Conservation (phyloP, 805 yeast species). For the Ogataea philodendri region DNA sequence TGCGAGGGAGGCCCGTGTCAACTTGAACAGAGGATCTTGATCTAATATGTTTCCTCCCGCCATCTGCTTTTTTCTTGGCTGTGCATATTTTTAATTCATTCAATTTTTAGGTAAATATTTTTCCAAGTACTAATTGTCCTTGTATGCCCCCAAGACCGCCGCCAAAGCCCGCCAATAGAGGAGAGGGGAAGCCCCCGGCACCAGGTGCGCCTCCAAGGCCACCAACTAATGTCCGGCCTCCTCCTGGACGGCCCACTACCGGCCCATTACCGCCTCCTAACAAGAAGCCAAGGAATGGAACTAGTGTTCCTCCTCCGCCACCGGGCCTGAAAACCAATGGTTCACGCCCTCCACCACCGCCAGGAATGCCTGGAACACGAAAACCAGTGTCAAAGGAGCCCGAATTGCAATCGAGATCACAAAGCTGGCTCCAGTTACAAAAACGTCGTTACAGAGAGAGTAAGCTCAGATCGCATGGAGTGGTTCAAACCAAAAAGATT, state of each 20-base stretch:
- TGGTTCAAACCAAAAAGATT: slow-evolving; percentile 58
- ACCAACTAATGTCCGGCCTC: slow-evolving; percentile 15
- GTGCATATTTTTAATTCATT: slow-evolving; percentile 3
- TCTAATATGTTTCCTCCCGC: too few species aligned
- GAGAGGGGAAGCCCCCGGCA: neutral
- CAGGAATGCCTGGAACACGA: slow-evolving; percentile 9
- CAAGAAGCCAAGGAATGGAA: slow-evolving; percentile 18
- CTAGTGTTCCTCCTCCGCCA: slow-evolving; percentile 38
- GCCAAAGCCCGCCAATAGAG: slow-evolving; percentile 7
- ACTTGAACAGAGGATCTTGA: slow-evolving; percentile 35
- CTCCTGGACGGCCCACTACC: slow-evolving; percentile 1
- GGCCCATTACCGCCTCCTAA: slow-evolving; percentile 19
- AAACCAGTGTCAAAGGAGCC: slow-evolving; percentile 11
- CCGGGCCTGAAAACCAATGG: slow-evolving; percentile 13
- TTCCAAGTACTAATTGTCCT: slow-evolving; percentile 2
- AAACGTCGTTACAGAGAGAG: slow-evolving; percentile 50
- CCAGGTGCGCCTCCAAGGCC: slow-evolving; percentile 4
- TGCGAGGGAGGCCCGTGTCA: slow-evolving; percentile 70
- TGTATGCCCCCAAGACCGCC: slow-evolving; percentile 19
- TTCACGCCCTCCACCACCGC: slow-evolving; percentile 32
- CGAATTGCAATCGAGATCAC: slow-evolving; percentile 42
- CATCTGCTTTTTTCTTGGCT: too few species aligned
- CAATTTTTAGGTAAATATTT: slow-evolving; percentile 6
- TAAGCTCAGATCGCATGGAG: slow-evolving; percentile 39
- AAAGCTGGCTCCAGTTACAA: slow-evolving; percentile 63